Evolutionary conservation across 2,329 filamentous ascomycete species (phyloP), one percentile per base, ranked within the genome.

Genomic region (Cryoendolithus antarcticus): DNA sequence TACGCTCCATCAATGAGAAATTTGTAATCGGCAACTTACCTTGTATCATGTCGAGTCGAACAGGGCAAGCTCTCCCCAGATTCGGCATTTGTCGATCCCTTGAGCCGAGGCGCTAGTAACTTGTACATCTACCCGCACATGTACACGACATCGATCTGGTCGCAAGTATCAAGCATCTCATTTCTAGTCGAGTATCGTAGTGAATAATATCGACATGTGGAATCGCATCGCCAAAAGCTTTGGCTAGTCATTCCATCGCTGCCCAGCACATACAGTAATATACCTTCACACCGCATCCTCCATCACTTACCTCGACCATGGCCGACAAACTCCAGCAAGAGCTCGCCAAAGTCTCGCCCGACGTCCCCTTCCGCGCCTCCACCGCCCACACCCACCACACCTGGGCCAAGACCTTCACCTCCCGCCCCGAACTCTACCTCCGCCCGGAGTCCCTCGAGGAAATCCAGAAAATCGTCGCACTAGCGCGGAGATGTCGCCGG

Each of bases 331-430:
- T 78, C 46, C 50, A 63, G 42, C 62, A 64, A 44, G 76, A 80
- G 58, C 65, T 80, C 45, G 64, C 67, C 28, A 69, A 67, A 46
- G 69, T 75, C 56, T 69, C 79, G 53, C 69, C 74, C 48, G 61
- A 66, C 42, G 62, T 91, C 30, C 77, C 86, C 32, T 94, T 96
- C 65, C 82, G 80, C 58, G 83, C 84, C 4, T 71, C 71, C 42
- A 67, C 73, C 43, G 68, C 74, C 39, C 79, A 96, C 60, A 64
- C 79, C 35, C 91, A 96, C 66, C 80, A 80, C 53, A 98, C 91
- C 12, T 98, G 91, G 91, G 91, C 91, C 30, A 80, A 80, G 56
- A 96, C 91, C 36, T 95, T 93, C 65, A 80, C 82, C 54, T 91
- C 82, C 37, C 75, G 79, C 11, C 91, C 91, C 2, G 86, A 95